Conservation (phyloP, 2,329 filamentous ascomycete genomes). For the Stagonosporopsis rhizophila region DNA sequence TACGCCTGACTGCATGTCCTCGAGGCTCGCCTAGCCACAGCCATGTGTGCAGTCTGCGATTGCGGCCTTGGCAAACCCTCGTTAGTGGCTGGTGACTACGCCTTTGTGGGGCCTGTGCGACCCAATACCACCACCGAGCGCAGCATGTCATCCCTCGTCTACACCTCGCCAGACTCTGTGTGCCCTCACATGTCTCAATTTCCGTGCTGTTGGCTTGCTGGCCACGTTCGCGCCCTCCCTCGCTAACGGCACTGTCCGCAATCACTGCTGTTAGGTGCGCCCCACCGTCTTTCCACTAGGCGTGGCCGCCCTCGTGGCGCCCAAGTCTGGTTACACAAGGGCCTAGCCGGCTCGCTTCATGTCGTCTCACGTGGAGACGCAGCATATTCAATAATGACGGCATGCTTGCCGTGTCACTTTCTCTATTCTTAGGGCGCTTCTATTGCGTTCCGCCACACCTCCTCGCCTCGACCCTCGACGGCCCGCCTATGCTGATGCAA, state of each 20-base stretch:
- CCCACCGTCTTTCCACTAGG: constrained; percentile 37
- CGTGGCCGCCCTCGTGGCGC: constrained; percentile 49
- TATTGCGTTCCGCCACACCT: constrained; percentile 23
- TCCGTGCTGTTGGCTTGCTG: constrained; percentile 27
- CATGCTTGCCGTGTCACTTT: constrained; percentile 45
- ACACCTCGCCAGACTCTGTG: constrained; percentile 31
- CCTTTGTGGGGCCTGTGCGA: constrained; percentile 37
- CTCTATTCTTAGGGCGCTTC: constrained; percentile 43
- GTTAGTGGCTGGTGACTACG: constrained; percentile 27
- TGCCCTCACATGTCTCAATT: constrained; percentile 26
- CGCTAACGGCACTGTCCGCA: constrained; percentile 36
- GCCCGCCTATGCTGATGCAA: constrained; percentile 50
- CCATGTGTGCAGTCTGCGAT: constrained; percentile 31
- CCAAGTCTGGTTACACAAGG: constrained; percentile 36
- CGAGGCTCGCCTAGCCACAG: constrained; percentile 26
- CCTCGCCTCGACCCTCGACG: constrained; percentile 12
- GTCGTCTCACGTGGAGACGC: constrained; percentile 45
- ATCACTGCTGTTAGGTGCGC: constrained; percentile 32
- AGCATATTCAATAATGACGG: constrained; percentile 40
- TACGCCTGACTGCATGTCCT: constrained; percentile 10
- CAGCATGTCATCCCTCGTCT: constrained; percentile 26
- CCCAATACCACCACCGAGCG: constrained; percentile 28
- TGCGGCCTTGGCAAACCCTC: constrained; percentile 28
- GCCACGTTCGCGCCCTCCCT: constrained; percentile 37
- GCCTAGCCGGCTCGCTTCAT: constrained; percentile 42